These are phyloP conservation scores for Sutorius eximius DNA, from an alignment of 1,284 basidiomycete genomes.

Conservation along the genomic window DNA sequence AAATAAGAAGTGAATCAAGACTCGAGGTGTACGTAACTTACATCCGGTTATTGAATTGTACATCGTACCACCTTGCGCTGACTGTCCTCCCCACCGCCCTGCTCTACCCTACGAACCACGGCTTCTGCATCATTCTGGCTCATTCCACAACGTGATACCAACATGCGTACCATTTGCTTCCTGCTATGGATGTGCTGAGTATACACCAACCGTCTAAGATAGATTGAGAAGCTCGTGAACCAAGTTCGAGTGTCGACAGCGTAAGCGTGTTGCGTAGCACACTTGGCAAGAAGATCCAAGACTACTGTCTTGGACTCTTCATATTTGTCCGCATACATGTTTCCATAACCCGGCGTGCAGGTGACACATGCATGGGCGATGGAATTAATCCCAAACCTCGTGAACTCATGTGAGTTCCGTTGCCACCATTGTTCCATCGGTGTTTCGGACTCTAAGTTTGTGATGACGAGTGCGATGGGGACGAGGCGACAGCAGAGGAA, in stretches of 20 bases:
- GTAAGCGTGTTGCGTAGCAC: conserved; percentile 22
- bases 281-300: conserved; percentile 26
- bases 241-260: conserved; percentile 27
- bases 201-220: conserved; percentile 26
- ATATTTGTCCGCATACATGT: conserved; percentile 33
- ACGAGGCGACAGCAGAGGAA: conserved; percentile 31
- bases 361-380: conserved; percentile 31
- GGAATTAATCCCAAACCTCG: conserved; percentile 26
- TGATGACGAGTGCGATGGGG: conserved; percentile 33
- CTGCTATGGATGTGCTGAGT: conserved; percentile 20
- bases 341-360: conserved; percentile 25
- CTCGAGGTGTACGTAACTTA: conserved; percentile 6
- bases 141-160: conserved; percentile 31
- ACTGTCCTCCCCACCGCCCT: not conserved
- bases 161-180: conserved; percentile 29
- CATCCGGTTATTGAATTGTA: conserved; percentile 20
- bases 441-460: conserved; percentile 30
- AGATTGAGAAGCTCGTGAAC: conserved; percentile 27
- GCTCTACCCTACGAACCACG: conserved; percentile 23
- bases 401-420: conserved; percentile 27
- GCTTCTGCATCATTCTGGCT: conserved; percentile 23
- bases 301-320: conserved; percentile 30
- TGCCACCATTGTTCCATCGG: conserved; percentile 34
- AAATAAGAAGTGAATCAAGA: conserved; percentile 1
- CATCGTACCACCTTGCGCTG: conserved; percentile 13